Percentiles rank a stretch among this genome's conserved stretches.
These are phyloP conservation scores for Exophiala aquamarina DNA, from an alignment of 2,329 filamentous ascomycete species.

Conservation along the genomic window DNA sequence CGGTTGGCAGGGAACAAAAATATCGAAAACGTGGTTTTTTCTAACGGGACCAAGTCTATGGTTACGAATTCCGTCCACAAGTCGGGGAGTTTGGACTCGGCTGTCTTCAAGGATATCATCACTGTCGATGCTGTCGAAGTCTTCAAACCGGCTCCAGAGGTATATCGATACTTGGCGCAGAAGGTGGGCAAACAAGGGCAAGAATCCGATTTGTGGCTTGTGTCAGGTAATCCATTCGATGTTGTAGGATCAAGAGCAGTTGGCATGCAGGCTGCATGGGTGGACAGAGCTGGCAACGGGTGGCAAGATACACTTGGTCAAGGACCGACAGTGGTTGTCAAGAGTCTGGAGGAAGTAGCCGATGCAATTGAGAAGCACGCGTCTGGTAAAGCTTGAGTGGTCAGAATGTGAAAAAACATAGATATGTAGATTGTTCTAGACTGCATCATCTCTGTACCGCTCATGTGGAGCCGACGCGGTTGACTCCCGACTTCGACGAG, in stretches of 20 bases:
- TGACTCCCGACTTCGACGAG: constrained; percentile 37
- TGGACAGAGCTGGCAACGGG: constrained; percentile 62
- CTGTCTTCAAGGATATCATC: constrained; percentile 56
- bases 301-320: constrained; percentile 64
- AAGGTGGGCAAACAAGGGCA: constrained; percentile 48
- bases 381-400: no score
- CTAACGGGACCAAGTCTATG: constrained; percentile 67
- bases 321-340: constrained; percentile 55
- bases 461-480: constrained; percentile 27
- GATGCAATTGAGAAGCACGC: constrained; percentile 32
- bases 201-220: constrained; percentile 61
- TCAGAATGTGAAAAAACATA: neutral
- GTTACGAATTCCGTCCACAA: constrained; percentile 59
- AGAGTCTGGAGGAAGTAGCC: constrained; percentile 59
- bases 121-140: constrained; percentile 60
- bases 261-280: constrained; percentile 66
- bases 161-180: constrained; percentile 61
- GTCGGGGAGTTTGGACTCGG: constrained; percentile 55
- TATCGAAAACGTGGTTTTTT: constrained; percentile 64
- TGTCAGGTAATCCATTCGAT: constrained; percentile 74
- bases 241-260: constrained; percentile 62
- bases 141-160: constrained; percentile 66
- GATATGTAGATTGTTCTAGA: constrained; percentile 17
- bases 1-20: constrained; percentile 42
- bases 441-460: constrained; percentile 40